Evolutionary conservation across 495 filamentous ascomycete genomes (phyloP), one percentile per base, ranked within the genome.

Genomic region (Penicillium alfredii): DNA sequence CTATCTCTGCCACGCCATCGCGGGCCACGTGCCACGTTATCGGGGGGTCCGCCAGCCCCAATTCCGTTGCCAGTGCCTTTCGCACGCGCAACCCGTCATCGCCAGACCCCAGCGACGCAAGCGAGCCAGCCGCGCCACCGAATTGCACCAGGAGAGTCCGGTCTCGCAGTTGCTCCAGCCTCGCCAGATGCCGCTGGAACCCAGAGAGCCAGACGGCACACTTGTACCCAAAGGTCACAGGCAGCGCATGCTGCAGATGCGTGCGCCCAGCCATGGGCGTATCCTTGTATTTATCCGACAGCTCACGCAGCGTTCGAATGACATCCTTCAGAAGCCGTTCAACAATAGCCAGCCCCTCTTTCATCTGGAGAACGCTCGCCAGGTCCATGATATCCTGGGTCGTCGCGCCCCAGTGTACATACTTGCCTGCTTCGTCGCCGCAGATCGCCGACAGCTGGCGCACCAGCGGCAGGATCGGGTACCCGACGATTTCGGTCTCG

Each of bases 341-440:
- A 5, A 73, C 56, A n/a, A 72, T 55, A 4, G 51, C 55, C 10
- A 75, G 49, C 0, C 69, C 69, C 8, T 53, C 42, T 44, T 63
- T 61, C 50, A 75, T 71, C 41, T 75, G 71, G 12, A 75, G 46
- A 6, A 74, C 54, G 13, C 55, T 61, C 1, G 68, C 70, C 5
- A 63, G 56, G 36, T 75, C 71, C 66, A 71, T 72, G 28, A 75
- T 72, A 44, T 75, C 70, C 39, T 75, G 71, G n/a, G 71, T 75
- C 8, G 71, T 73, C 3, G 71, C 71, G 31, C 71, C 71, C 71
- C 71, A 75, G 49, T 75, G 71, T 7, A 73, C 62, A 40, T 72
- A 75, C 44, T 64, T 67, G 14, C 61, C 69, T 1, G 56, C 55
- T 17, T 71, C 61, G 8, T 63, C 57, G 21, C 60, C 61, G 31